phyloP scores from a whole-genome alignment of 78 protist genomes.

The Emiliania huxleyi region DNA sequence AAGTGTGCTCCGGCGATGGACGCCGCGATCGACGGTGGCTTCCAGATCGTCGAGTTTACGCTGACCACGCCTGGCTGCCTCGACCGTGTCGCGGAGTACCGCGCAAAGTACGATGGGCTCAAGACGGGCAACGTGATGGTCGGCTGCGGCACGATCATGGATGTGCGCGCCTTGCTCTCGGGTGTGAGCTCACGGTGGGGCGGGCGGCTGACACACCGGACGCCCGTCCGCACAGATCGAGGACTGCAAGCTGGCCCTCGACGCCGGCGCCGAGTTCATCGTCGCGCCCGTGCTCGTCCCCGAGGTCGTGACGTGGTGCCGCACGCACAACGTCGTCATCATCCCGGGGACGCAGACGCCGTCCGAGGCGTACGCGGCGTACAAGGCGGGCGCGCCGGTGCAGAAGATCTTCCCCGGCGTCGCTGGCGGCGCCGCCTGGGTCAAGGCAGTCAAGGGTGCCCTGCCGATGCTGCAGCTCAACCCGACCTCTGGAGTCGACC shows the following conservation, averaged over 20 bases:
- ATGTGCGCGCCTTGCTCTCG: no score
- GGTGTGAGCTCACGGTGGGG: no score
- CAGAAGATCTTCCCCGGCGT: slow-evolving; percentile 51
- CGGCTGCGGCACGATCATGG: slow-evolving; percentile 33
- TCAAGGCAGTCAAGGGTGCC: slow-evolving; percentile 29
- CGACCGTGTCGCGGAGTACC: slow-evolving; percentile 26
- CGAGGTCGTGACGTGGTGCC: slow-evolving; percentile 38
- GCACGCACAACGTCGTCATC: slow-evolving; percentile 19
- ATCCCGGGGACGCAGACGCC: slow-evolving; percentile 34
- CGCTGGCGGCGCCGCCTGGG: neutral
- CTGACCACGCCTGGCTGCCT: slow-evolving; percentile 38
- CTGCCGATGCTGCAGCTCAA: slow-evolving; percentile 31
- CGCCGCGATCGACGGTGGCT: slow-evolving; percentile 37
- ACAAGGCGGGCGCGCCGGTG: slow-evolving; percentile 38
- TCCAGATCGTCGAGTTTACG: slow-evolving; percentile 38
- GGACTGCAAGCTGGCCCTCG: slow-evolving; percentile 20
- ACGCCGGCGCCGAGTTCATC: slow-evolving; percentile 40
- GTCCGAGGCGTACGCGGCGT: slow-evolving; percentile 27
- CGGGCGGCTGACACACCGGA: no score
- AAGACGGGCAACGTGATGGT: slow-evolving; percentile 31
- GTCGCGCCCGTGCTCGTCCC: slow-evolving; percentile 36
- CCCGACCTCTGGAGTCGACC: slow-evolving; percentile 24
- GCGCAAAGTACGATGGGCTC: slow-evolving; percentile 5
- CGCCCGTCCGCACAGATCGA: no score
- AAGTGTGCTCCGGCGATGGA: neutral